These are phyloP conservation scores for Flaveria linearis DNA, from an alignment of 129 eudicot species.

Conservation along the genomic window DNA sequence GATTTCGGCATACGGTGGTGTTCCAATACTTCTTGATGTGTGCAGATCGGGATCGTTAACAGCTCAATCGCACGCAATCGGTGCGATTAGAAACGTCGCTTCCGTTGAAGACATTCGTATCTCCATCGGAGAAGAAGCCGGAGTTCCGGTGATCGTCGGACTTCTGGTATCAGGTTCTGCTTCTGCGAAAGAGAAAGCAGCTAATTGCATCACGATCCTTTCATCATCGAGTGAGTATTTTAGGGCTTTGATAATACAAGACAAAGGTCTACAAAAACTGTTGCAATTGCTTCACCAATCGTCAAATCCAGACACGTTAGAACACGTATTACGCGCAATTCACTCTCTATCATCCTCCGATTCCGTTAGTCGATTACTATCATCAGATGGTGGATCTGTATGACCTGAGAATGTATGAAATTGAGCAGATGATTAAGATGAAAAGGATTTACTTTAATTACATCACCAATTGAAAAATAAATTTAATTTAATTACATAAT, in stretches of 20 bases:
- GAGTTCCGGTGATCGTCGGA: slow-evolving; percentile 56
- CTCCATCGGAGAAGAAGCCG: slow-evolving; percentile 62
- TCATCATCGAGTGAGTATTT: slow-evolving; percentile 56
- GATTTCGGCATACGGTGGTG: slow-evolving; percentile 76
- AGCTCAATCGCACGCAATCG: slow-evolving; percentile 64
- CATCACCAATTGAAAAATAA: too few species aligned
- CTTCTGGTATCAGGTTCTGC: slow-evolving; percentile 51
- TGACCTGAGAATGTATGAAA: too few species aligned
- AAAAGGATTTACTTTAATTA: too few species aligned
- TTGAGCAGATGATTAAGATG: too few species aligned
- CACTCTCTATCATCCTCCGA: slow-evolving; percentile 57
- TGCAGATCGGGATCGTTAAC: slow-evolving; percentile 63
- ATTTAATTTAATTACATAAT: too few species aligned
- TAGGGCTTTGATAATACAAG: slow-evolving; percentile 46
- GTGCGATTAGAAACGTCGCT: slow-evolving; percentile 66
- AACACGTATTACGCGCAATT: slow-evolving; percentile 72
- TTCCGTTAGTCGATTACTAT: slow-evolving; percentile 42
- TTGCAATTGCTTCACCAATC: slow-evolving; percentile 59
- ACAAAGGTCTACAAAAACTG: slow-evolving; percentile 57
- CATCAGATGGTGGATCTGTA: slow-evolving; percentile 80
- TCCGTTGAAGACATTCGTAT: slow-evolving; percentile 57
- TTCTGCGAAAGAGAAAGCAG: slow-evolving; percentile 54
- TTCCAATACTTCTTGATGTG: slow-evolving; percentile 56
- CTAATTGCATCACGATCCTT: slow-evolving; percentile 59
- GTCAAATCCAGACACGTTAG: slow-evolving; percentile 51